Percentiles rank a stretch among this genome's conserved stretches.
Conservation (phyloP, 1,284 basidiomycete species). For the Rhodotorula sp. region DNA sequence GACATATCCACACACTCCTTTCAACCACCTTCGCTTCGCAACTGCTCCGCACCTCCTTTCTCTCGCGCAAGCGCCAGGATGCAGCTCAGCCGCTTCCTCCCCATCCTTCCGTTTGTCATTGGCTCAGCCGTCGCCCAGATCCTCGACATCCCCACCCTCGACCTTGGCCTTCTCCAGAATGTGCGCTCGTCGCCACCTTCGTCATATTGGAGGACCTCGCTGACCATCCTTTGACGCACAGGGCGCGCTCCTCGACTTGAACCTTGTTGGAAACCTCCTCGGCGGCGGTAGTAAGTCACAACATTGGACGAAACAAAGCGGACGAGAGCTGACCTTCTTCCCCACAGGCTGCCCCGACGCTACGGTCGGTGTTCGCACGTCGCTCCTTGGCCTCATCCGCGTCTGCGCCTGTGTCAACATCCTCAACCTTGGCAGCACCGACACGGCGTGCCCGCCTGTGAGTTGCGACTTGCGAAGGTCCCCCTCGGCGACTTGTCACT, state of each 20-base stretch:
- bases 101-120: conserved; percentile 1
- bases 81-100: conserved; percentile 1
- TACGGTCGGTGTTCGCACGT: conserved; percentile 15
- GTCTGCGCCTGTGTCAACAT: conserved; percentile 30
- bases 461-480: neutral
- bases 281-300: conserved; percentile 3
- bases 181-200: neutral
- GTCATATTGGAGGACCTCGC: neutral
- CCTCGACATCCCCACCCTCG: conserved; percentile 10
- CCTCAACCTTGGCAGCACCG: neutral
- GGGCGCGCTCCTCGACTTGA: conserved; percentile 19
- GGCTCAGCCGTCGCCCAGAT: conserved; percentile 4
- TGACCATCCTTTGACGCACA: neutral
- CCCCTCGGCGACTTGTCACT: neutral
- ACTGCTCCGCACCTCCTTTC: neutral
- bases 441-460: conserved; percentile 11
- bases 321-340: neutral
- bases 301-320: neutral
- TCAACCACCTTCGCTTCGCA: neutral
- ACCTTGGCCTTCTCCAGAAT: conserved; percentile 19
- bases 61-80: conserved; percentile 1
- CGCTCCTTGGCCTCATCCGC: conserved; percentile 13
- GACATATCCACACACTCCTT: conserved; percentile 8
- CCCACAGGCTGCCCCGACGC: conserved; percentile 8
- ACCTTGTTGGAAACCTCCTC: conserved; percentile 15